A percentile compares a stretch with the other conserved stretches of the same genome.
phyloP scores from a whole-genome alignment of 2,329 filamentous ascomycete species.

The Biscogniauxia mediterranea region DNA sequence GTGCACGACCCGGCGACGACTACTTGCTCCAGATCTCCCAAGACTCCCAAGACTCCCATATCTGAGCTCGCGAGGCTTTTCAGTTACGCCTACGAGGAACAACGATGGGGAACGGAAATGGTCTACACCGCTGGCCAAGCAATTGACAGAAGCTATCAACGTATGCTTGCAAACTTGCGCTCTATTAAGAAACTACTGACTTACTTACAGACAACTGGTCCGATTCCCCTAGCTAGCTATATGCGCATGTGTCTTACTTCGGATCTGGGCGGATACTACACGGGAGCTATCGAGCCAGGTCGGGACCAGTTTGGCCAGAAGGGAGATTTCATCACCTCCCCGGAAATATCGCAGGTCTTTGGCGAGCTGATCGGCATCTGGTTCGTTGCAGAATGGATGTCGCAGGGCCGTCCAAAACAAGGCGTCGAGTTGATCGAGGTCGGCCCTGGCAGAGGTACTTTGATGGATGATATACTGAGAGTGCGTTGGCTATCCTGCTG shows the following conservation, averaged over 20 bases:
- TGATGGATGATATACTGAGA: slow-evolving; percentile 95
- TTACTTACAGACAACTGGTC: slow-evolving; percentile 64
- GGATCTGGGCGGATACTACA: slow-evolving; percentile 91
- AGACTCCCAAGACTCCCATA: slow-evolving; percentile 10
- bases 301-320: slow-evolving; percentile 88
- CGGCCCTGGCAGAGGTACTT: slow-evolving; percentile 86
- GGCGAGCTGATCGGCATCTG: slow-evolving; percentile 92
- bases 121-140: slow-evolving; percentile 90
- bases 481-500: slow-evolving; percentile 48
- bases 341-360: slow-evolving; percentile 96
- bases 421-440: slow-evolving; percentile 91
- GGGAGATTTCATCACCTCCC: slow-evolving; percentile 95
- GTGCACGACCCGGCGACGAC: slow-evolving; percentile 15
- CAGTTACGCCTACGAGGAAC: slow-evolving; percentile 25
- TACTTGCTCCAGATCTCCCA: background rate
- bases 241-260: slow-evolving; percentile 99
- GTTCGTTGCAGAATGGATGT: slow-evolving; percentile 96
- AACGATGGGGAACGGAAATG: slow-evolving; percentile 59
- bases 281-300: slow-evolving; percentile 63
- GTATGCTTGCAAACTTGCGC: slow-evolving; percentile 45
- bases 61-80: slow-evolving; percentile 27
- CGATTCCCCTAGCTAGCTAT: slow-evolving; percentile 86
- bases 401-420: slow-evolving; percentile 70
- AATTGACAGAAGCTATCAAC: slow-evolving; percentile 80
- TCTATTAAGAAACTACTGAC: background rate